phyloP scores from a whole-genome alignment of 169 alveolate genomes.

The Cryptosporidium sp. region DNA sequence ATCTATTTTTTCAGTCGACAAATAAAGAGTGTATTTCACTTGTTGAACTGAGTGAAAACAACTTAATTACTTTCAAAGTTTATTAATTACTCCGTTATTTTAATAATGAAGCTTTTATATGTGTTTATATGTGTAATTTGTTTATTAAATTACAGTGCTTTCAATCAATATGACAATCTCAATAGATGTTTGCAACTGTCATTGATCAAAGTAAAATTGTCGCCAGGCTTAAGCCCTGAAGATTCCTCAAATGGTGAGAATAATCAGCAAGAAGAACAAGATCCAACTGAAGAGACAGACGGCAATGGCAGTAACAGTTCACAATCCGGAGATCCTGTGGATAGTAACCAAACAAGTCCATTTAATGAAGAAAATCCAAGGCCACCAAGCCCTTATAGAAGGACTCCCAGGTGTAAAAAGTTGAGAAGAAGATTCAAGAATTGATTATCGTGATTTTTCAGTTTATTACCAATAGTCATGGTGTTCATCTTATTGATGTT shows the following conservation, averaged over 20 bases:
- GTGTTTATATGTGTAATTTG: background rate
- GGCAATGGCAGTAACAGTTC: no score
- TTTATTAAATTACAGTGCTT: background rate
- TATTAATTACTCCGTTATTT: no score
- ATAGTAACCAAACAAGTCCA: no score
- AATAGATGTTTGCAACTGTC: background rate
- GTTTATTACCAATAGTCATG: background rate
- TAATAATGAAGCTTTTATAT: background rate
- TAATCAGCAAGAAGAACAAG: background rate
- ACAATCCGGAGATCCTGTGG: no score
- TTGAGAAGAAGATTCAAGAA: background rate
- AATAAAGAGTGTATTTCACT: no score
- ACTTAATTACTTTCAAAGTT: no score
- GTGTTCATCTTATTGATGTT: no score
- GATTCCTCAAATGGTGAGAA: background rate
- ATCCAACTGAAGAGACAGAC: no score
- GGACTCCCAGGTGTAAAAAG: background rate
- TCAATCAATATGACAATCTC: background rate
- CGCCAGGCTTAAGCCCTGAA: background rate
- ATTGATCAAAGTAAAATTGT: no score
- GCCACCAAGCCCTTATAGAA: background rate
- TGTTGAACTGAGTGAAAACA: background rate
- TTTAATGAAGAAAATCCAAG: no score
- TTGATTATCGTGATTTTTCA: no score
- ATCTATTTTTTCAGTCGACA: no score